Evolutionary conservation across 1,284 basidiomycete species (phyloP), one percentile per base, ranked within the genome.

Genomic region (Melampsora larici-populina): DNA sequence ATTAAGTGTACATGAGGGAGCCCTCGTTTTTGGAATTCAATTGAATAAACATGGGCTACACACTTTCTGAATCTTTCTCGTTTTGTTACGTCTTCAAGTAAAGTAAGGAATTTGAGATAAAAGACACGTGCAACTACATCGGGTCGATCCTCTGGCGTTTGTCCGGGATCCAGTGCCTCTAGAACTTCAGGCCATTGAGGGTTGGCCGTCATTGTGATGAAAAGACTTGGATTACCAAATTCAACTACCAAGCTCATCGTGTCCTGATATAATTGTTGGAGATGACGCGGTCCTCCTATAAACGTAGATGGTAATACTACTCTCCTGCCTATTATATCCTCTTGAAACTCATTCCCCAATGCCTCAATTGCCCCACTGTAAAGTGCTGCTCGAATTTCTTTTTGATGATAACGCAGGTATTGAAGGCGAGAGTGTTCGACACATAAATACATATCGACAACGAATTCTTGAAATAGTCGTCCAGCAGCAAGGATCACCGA

Each of bases 11-110:
- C 84, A 70, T 87, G 87, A 4, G 86, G 86, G 0, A 88, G 82
- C 0, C 86, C 86, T 0, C 85, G 81, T 77, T 87, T 88, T 79
- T 88, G 87, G 70, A 86, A 88, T 79, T 88, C 86, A 78, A 87
- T 86, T 0, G 84, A 84, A 75, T 86, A 86, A 0, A 88, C 84
- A 76, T 84, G 70, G 0, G 84, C 86, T 36, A 82, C 82, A 4
- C 80, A 62, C 0, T 72, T n/a, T 0, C 86, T 86, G 80, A 87
- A 84, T 31, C 80, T 80, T 7, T 82, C 81, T 18, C 84, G 67
- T 73, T 84, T 85, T 75, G 79, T 62, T 43, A 86, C 85, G 46
- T 85, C 81, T 0, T 86, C 80, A 0, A 87, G 17, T 0, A 87
- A 65, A 0, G 82, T 83, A 5, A 85, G 79, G 55, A 83, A 84